These are phyloP conservation scores for Cucurbita pepo DNA, from an alignment of 306 rosid species.

Conservation along the genomic window DNA sequence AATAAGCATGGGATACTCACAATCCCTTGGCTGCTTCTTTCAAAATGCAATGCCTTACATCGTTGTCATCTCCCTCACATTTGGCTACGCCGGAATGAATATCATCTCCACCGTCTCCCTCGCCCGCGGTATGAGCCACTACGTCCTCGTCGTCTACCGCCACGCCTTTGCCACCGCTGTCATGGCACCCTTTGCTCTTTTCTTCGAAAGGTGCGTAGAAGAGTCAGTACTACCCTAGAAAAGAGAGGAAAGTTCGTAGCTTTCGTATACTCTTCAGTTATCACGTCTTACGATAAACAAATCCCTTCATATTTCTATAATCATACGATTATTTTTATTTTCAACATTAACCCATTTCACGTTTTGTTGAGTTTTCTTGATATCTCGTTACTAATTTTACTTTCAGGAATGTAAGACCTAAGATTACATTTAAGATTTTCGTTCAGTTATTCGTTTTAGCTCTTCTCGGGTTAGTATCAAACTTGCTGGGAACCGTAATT, in stretches of 20 bases:
- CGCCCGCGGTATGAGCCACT: slow-evolving; percentile 85
- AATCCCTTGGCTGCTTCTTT: neutral
- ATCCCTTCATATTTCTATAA: neutral
- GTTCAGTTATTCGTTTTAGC: slow-evolving; percentile 61
- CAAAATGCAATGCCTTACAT: slow-evolving; percentile 67
- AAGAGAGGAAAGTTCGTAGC: neutral
- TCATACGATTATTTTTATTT: neutral
- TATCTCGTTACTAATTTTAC: neutral
- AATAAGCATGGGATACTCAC: neutral
- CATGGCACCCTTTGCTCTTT: slow-evolving; percentile 84
- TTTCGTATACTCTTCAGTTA: neutral
- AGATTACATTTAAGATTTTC: slow-evolving; percentile 52
- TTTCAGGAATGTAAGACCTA: slow-evolving; percentile 71
- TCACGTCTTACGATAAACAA: neutral
- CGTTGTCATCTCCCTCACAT: slow-evolving; percentile 73
- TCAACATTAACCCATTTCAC: too few relatives aligned
- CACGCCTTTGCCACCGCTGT: slow-evolving; percentile 82
- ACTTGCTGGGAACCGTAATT: neutral
- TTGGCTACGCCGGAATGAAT: slow-evolving; percentile 93
- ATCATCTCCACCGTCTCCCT: slow-evolving; percentile 76
- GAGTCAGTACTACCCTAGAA: too few relatives aligned
- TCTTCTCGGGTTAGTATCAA: slow-evolving; percentile 67
- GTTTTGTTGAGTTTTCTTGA: too few relatives aligned
- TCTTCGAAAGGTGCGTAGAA: slow-evolving; percentile 53
- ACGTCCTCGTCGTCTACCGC: slow-evolving; percentile 74